Evolutionary conservation across 1,139 yeast genomes (phyloP), one percentile per base, ranked within the genome.

Genomic region (Suzukiozyma palmioleophila): DNA sequence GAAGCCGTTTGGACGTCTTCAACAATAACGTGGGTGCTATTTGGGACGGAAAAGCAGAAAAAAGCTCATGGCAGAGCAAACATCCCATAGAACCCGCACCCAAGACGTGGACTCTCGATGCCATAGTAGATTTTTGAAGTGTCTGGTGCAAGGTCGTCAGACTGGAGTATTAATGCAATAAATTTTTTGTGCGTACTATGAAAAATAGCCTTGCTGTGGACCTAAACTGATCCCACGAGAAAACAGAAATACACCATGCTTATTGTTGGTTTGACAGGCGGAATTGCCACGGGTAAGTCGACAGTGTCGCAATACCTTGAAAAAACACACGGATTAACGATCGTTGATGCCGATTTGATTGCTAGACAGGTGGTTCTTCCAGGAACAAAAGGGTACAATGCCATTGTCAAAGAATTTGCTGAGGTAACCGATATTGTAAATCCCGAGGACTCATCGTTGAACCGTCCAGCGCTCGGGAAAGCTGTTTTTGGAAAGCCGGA

Each of bases 271-370:
- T 73, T 92, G 21, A 92, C 98, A 0, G 99, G 99, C 1, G 97
- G 97, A 1, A 92, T 92, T 39, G 96, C 97, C 8, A 77, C 94
- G 4, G 99, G 99, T 1, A 94, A 94, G 57, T 84, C 96, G 11
- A 90, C 97, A 0, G 97, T 88, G 0, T 87, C 97, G 0, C 58
- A 64, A 13, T 60, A 74, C 24, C 64, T 92, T 9, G 47, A 59
- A 7, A 75, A 77, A 11, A 64, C 77, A 18, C 73, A 83, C 49
- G 54, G 66, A 2, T 46, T 86, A 14, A 73, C 84, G 0, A 62
- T 94, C 2, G 71, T 94, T 2, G 98, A 94, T 63, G 97, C 98
- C 1, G 99, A 94, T 57, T 57, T 77, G 38, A 82, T 94, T 35
- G 97, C 98, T 0, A 74, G 84, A 44, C 79, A 88, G 47, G 87